Percentiles rank a stretch among this genome's conserved stretches.
These are phyloP conservation scores for Xylaria sp. DNA, from an alignment of 2,329 filamentous ascomycete genomes.

Conservation along the genomic window DNA sequence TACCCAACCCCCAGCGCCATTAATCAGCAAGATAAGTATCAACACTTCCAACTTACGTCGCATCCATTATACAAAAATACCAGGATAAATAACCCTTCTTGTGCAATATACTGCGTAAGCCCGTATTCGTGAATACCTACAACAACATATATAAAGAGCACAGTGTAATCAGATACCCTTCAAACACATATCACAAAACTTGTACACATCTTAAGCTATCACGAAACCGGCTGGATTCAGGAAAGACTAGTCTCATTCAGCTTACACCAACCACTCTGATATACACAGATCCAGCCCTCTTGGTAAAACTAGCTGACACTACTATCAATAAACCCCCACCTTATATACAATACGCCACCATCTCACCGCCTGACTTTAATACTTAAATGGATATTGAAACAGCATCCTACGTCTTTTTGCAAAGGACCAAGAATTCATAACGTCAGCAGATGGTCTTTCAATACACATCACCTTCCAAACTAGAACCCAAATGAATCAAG, in stretches of 20 bases:
- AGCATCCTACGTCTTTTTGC: neutral
- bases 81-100: too few species aligned
- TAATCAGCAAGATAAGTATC: constrained; percentile 7
- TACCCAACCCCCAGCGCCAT: neutral
- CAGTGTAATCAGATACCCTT: too few species aligned
- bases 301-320: neutral
- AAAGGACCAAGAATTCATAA: neutral
- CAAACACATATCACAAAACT: too few species aligned
- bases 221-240: too few species aligned
- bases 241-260: constrained; percentile 11
- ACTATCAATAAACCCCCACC: constrained; percentile 6
- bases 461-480: neutral
- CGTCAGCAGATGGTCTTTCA: neutral
- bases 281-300: neutral
- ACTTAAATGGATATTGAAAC: neutral
- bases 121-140: too few species aligned
- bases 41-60: too few species aligned
- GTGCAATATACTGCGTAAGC: too few species aligned
- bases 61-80: neutral
- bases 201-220: too few species aligned
- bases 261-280: neutral
- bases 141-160: too few species aligned
- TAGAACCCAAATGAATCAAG: constrained; percentile 94
- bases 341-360: constrained; percentile 5
- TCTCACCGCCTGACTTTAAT: neutral